phyloP scores from a whole-genome alignment of 1,139 yeast species.

The Arxiozyma slooffiae region DNA sequence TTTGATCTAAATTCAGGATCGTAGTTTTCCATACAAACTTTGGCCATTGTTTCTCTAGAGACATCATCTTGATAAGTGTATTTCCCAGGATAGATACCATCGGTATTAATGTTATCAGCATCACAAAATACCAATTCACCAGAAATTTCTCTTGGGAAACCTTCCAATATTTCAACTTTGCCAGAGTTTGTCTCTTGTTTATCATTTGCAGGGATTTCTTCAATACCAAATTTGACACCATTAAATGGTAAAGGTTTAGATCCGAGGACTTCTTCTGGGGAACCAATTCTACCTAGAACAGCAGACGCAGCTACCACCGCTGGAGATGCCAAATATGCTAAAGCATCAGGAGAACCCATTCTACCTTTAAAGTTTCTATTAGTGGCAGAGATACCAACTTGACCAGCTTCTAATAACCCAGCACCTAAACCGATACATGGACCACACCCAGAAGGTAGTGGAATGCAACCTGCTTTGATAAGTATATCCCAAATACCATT shows the following conservation, averaged over 20 bases:
- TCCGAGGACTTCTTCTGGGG: slow-evolving; percentile 78
- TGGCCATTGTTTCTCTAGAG: slow-evolving; percentile 89
- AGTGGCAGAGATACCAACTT: slow-evolving; percentile 96
- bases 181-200: slow-evolving; percentile 32
- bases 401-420: slow-evolving; percentile 88
- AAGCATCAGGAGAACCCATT: slow-evolving; percentile 95
- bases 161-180: slow-evolving; percentile 64
- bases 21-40: slow-evolving; percentile 98
- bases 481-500: slow-evolving; percentile 87
- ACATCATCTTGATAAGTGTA: slow-evolving; percentile 98
- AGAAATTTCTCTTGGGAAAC: slow-evolving; percentile 78
- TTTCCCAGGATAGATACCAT: slow-evolving; percentile 97
- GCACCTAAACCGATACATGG: slow-evolving; percentile 97
- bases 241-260: slow-evolving; percentile 15
- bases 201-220: slow-evolving; percentile 29
- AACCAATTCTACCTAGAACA: slow-evolving; percentile 81
- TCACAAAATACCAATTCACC: slow-evolving; percentile 94
- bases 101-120: slow-evolving; percentile 96
- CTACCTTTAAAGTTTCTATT: slow-evolving; percentile 98
- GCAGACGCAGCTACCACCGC: slow-evolving; percentile 98
- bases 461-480: slow-evolving; percentile 85
- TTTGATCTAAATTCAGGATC: slow-evolving; percentile 76
- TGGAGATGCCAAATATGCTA: slow-evolving; percentile 93
- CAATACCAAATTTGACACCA: slow-evolving; percentile 30
- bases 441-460: slow-evolving; percentile 98